Evolutionary conservation across 768 basidiomycete species (phyloP).

Genomic region (Hemileccinum impolitum): DNA sequence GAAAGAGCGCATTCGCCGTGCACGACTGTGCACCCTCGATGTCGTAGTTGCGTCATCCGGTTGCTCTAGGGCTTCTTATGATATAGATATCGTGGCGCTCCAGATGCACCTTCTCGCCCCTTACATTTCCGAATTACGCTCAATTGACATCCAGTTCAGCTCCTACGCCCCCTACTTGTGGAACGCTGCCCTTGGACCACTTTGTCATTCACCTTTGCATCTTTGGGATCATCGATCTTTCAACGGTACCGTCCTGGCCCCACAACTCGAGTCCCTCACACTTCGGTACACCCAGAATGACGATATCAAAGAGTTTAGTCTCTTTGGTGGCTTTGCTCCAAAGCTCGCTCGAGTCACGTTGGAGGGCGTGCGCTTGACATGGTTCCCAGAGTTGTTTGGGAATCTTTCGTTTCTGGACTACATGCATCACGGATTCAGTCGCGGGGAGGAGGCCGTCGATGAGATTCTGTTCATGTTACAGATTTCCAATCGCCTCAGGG

Average conservation of each 20-base stretch:
- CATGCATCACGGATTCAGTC: slow-evolving; percentile 67
- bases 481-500: slow-evolving; percentile 49
- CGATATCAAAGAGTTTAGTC: slow-evolving; percentile 60
- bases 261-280: slow-evolving; percentile 49
- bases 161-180: slow-evolving; percentile 62
- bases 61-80: slow-evolving; percentile 15
- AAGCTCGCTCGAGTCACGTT: slow-evolving; percentile 51
- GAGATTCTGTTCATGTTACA: slow-evolving; percentile 59
- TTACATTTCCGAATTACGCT: slow-evolving; percentile 56
- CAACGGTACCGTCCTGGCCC: slow-evolving; percentile 34
- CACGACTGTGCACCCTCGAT: slow-evolving; percentile 59
- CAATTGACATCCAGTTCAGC: slow-evolving; percentile 54
- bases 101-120: slow-evolving; percentile 54
- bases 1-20: slow-evolving; percentile 57
- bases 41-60: slow-evolving; percentile 47
- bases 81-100: slow-evolving; percentile 49
- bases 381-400: slow-evolving; percentile 59
- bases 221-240: slow-evolving; percentile 23
- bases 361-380: slow-evolving; percentile 62
- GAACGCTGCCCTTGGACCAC: slow-evolving; percentile 59
- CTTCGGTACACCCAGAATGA: slow-evolving; percentile 64
- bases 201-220: slow-evolving; percentile 36
- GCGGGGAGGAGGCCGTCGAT: slow-evolving; percentile 49
- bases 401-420: slow-evolving; percentile 67
- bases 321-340: slow-evolving; percentile 63